Conservation (phyloP, 2,329 filamentous ascomycete genomes). For the Colletotrichum australisinense region DNA sequence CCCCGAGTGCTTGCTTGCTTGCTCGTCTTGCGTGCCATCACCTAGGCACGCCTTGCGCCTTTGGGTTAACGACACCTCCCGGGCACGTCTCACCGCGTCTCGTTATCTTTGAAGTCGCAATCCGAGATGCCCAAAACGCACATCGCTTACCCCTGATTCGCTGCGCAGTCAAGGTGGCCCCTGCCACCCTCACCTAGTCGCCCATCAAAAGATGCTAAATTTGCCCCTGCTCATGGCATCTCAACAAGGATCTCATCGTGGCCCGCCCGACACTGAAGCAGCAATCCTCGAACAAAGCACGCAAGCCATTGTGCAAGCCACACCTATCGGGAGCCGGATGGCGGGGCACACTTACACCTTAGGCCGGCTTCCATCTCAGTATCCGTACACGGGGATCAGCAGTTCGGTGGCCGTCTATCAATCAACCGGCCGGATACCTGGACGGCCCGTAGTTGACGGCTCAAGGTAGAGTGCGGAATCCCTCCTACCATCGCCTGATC, state of each 20-base stretch:
- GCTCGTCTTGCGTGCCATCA: background rate
- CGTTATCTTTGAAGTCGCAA: conserved; percentile 27
- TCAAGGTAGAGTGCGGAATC: background rate
- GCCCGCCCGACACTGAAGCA: conserved; percentile 19
- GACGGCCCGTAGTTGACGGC: background rate
- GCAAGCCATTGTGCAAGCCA: conserved; percentile 33
- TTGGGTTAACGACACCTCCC: conserved; percentile 5
- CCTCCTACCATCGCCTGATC: background rate
- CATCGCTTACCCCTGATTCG: conserved; percentile 11
- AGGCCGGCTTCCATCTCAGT: background rate
- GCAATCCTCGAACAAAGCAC: conserved; percentile 26
- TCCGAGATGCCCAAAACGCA: conserved; percentile 19
- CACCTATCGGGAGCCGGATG: conserved; percentile 9
- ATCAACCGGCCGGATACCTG: background rate
- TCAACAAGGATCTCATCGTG: conserved; percentile 15
- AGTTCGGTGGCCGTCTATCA: background rate
- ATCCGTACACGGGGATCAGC: background rate
- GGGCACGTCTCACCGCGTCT: conserved; percentile 16
- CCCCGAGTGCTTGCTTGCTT: conserved; percentile 3
- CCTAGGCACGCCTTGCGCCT: background rate
- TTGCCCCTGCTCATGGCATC: conserved; percentile 11
- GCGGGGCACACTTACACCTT: conserved; percentile 1
- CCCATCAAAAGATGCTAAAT: conserved; percentile 1
- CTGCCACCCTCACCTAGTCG: conserved; percentile 21
- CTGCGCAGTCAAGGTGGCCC: conserved; percentile 5